phyloP scores from a whole-genome alignment of 1,284 basidiomycete species.

The Meripilus lineatus region DNA sequence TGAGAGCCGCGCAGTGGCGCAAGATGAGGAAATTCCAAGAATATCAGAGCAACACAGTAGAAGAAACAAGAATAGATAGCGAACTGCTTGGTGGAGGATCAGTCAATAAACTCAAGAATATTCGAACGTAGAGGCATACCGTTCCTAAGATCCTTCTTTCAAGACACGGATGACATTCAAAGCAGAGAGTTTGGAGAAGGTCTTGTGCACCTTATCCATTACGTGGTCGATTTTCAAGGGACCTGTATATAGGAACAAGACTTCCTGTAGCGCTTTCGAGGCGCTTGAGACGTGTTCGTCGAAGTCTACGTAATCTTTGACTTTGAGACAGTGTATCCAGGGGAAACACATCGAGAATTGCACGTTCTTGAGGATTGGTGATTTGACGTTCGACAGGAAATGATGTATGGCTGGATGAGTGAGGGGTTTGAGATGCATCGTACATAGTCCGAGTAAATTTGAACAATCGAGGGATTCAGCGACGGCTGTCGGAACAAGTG shows the following conservation, averaged over 20 bases:
- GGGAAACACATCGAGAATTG: neutral
- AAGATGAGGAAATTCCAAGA: no score
- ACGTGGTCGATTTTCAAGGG: neutral
- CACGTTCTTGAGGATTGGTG: neutral
- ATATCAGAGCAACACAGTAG: no score
- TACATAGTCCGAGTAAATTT: neutral
- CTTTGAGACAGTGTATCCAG: neutral
- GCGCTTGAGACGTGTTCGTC: neutral
- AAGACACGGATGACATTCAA: no score
- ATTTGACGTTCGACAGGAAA: neutral
- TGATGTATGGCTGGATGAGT: neutral
- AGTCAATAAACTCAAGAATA: no score
- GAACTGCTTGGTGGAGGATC: no score
- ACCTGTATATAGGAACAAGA: neutral
- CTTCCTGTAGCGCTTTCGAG: neutral
- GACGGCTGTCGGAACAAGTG: neutral
- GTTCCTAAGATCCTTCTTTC: no score
- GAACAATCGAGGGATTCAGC: neutral
- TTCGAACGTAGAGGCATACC: no score
- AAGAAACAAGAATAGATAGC: no score
- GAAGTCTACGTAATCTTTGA: neutral
- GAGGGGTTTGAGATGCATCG: neutral
- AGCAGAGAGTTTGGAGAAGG: no score
- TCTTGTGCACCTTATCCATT: neutral
- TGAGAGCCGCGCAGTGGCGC: no score